These are phyloP conservation scores for Penicillium decumbens DNA, from an alignment of 2,329 filamentous ascomycete species.

Conservation along the genomic window DNA sequence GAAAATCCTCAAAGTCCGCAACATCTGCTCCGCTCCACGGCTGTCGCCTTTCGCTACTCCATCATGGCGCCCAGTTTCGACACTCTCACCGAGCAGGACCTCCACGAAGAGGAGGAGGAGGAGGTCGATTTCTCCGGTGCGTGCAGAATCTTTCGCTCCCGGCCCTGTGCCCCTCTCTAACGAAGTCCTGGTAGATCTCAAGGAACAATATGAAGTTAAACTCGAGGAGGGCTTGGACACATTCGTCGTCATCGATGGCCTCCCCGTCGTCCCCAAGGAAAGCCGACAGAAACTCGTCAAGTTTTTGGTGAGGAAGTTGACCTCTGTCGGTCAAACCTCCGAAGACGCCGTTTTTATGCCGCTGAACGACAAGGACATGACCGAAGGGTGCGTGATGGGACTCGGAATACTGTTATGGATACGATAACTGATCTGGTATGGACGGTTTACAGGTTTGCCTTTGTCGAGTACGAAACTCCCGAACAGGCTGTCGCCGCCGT, in stretches of 20 bases:
- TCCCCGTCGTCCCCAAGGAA: slow-evolving; percentile 82
- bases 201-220: slow-evolving; percentile 91
- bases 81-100: slow-evolving; percentile 83
- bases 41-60: slow-evolving; percentile 20
- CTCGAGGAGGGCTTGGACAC: slow-evolving; percentile 93
- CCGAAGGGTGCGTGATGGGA: slow-evolving; percentile 64
- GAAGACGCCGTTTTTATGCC: slow-evolving; percentile 94
- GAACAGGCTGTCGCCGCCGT: slow-evolving; percentile 86
- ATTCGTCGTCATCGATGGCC: slow-evolving; percentile 92
- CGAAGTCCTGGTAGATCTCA: slow-evolving; percentile 58
- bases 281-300: slow-evolving; percentile 93
- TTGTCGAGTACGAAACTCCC: slow-evolving; percentile 90
- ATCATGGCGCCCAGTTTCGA: slow-evolving; percentile 94
- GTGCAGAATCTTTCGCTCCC: slow-evolving; percentile 23
- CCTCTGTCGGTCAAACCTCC: slow-evolving; percentile 73
- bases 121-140: slow-evolving; percentile 82
- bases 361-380: slow-evolving; percentile 78
- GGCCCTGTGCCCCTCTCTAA: slow-evolving; percentile 28
- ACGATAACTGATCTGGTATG: slow-evolving; percentile 14
- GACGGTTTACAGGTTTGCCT: slow-evolving; percentile 67
- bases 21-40: slow-evolving; percentile 22
- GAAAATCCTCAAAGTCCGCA: slow-evolving; percentile 31
- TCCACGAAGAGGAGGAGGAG: slow-evolving; percentile 84
- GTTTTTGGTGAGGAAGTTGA: slow-evolving; percentile 91
- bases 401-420: not conserved